These are phyloP conservation scores for Rasamsonia emersonii DNA, from an alignment of 2,329 filamentous ascomycete species.

Conservation along the genomic window DNA sequence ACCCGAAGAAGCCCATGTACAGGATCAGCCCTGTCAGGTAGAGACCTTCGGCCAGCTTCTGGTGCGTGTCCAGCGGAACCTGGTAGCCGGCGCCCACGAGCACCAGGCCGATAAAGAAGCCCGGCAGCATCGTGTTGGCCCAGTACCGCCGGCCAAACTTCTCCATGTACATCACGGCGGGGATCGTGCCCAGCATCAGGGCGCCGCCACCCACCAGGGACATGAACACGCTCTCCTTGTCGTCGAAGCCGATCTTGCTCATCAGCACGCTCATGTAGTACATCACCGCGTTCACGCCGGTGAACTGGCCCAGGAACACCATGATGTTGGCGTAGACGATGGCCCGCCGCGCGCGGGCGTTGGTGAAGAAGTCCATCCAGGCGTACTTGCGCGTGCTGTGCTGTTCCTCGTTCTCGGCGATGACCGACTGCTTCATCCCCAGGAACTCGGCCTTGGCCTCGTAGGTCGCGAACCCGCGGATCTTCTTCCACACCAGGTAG, in stretches of 20 bases:
- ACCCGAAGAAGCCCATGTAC: constrained; percentile 62
- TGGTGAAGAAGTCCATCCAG: constrained; percentile 67
- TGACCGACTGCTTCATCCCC: constrained; percentile 58
- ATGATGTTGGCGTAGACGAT: constrained; percentile 61
- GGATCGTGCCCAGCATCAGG: constrained; percentile 59
- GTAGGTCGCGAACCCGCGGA: constrained; percentile 49
- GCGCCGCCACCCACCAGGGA: constrained; percentile 62
- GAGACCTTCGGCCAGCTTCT: constrained; percentile 45
- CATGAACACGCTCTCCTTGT: constrained; percentile 60
- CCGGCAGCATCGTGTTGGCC: constrained; percentile 63
- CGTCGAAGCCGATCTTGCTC: constrained; percentile 58
- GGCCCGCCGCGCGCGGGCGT: constrained; percentile 57
- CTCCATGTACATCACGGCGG: constrained; percentile 63
- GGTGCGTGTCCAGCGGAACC: constrained; percentile 40
- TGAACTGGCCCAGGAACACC: constrained; percentile 62
- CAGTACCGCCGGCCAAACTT: constrained; percentile 64
- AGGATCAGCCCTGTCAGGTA: constrained; percentile 54
- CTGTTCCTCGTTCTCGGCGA: constrained; percentile 48
- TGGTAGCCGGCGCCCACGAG: constrained; percentile 59
- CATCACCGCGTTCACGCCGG: constrained; percentile 61
- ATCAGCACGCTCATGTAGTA: constrained; percentile 66
- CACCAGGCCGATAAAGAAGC: constrained; percentile 61
- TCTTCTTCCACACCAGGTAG: constrained; percentile 64
- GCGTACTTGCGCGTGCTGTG: constrained; percentile 50
- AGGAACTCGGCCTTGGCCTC: constrained; percentile 63